Percentiles rank a stretch among this genome's conserved stretches.
Conservation (phyloP, 345 rosid genomes). For the Sisymbrium irio region DNA sequence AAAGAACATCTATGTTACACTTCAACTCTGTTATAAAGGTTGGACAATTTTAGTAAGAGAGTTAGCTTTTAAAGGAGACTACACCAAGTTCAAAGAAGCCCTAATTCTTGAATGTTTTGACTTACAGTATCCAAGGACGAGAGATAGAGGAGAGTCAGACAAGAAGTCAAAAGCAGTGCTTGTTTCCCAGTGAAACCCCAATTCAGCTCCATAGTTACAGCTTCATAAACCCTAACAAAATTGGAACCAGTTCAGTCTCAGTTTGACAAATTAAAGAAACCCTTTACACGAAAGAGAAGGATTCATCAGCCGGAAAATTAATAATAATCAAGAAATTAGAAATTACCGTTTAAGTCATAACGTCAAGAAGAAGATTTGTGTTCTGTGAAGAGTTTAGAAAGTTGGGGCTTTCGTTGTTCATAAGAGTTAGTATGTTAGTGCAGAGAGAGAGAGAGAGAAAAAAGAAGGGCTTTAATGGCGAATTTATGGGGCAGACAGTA, state of each 20-base stretch:
- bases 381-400: neutral
- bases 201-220: constrained; percentile 27
- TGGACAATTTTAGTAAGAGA: neutral
- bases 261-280: neutral
- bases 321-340: neutral
- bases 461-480: constrained; percentile 26
- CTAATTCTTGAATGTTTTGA: constrained; percentile 1
- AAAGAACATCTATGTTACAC: neutral
- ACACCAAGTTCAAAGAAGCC: constrained; percentile 15
- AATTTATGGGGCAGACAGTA: constrained; percentile 25
- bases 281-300: neutral
- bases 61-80: neutral
- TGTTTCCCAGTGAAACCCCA: constrained; percentile 15
- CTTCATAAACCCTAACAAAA: constrained; percentile 2
- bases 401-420: neutral
- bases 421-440: neutral
- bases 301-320: neutral
- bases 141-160: constrained; percentile 16
- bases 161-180: constrained; percentile 17
- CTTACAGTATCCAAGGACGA: constrained; percentile 28
- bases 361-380: neutral
- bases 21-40: neutral
- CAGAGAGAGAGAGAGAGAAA: constrained; percentile 8
- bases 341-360: neutral
- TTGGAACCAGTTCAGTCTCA: neutral